Conservation (phyloP, 495 filamentous ascomycete species). For the Neurospora discreta region DNA sequence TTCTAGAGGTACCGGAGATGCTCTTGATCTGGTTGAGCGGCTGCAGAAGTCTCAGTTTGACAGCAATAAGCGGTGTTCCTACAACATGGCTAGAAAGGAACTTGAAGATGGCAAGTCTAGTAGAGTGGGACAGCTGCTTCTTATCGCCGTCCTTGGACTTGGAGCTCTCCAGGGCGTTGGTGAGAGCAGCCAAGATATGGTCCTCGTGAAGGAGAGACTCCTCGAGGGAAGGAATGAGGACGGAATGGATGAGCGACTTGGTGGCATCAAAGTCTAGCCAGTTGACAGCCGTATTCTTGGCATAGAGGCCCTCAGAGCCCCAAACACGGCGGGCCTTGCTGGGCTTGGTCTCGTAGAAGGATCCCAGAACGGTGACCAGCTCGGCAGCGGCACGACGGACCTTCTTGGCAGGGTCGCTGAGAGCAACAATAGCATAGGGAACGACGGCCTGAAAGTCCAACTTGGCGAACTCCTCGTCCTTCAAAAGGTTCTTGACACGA, state of each 20-base stretch:
- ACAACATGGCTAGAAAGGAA: slow-evolving; percentile 66
- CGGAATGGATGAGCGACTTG: slow-evolving; percentile 47
- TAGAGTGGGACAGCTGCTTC: slow-evolving; percentile 47
- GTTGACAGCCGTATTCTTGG: slow-evolving; percentile 36
- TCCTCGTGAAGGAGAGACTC: slow-evolving; percentile 68
- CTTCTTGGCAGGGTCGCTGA: slow-evolving; percentile 60
- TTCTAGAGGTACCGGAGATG: slow-evolving; percentile 52
- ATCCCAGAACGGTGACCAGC: slow-evolving; percentile 39
- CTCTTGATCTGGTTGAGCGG: slow-evolving; percentile 61
- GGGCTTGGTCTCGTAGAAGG: slow-evolving; percentile 11
- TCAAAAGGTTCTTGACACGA: slow-evolving; percentile 42
- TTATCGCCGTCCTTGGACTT: slow-evolving; percentile 34
- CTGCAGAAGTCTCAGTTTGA: slow-evolving; percentile 59
- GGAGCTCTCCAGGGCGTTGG: slow-evolving; percentile 41
- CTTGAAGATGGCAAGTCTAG: slow-evolving; percentile 53
- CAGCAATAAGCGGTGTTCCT: slow-evolving; percentile 49
- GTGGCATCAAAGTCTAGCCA: slow-evolving; percentile 50
- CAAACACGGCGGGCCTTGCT: slow-evolving; percentile 12
- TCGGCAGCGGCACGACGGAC: slow-evolving; percentile 66
- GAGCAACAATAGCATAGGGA: slow-evolving; percentile 62
- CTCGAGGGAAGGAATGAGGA: slow-evolving; percentile 62
- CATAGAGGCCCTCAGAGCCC: slow-evolving; percentile 36
- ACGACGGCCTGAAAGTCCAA: slow-evolving; percentile 66
- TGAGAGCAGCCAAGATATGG: slow-evolving; percentile 50
- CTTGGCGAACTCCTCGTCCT: slow-evolving; percentile 31